A percentile compares a stretch with the other conserved stretches of the same genome.
These are phyloP conservation scores for Draba incana DNA, from an alignment of 345 rosid genomes.

Conservation along the genomic window DNA sequence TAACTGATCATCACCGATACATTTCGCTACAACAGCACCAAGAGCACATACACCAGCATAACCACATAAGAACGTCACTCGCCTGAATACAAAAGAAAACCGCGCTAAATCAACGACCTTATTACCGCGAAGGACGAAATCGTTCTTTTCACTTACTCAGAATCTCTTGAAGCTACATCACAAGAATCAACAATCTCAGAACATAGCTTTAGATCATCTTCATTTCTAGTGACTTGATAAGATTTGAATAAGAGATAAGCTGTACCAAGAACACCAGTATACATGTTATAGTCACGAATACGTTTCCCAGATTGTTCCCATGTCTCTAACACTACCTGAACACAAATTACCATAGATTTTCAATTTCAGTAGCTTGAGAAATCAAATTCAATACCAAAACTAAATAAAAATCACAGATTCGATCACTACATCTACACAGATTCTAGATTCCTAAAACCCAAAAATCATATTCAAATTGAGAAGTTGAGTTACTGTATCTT, in stretches of 20 bases:
- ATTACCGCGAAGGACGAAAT: too few species aligned
- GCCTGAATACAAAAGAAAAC: constrained; percentile 39
- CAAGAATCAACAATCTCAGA: constrained; percentile 56
- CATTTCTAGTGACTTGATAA: constrained; percentile 49
- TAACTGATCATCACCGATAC: constrained; percentile 46
- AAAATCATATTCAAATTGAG: not conserved
- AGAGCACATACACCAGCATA: constrained; percentile 71
- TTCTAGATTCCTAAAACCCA: not conserved
- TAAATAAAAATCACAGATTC: not conserved
- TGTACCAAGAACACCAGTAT: constrained; percentile 61
- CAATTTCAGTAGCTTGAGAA: not conserved
- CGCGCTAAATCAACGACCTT: too few species aligned
- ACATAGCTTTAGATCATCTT: constrained; percentile 52
- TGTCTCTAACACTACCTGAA: constrained; percentile 55
- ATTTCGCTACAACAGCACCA: constrained; percentile 66
- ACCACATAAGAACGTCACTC: constrained; percentile 65
- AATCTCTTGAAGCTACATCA: constrained; percentile 55
- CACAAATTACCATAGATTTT: not conserved
- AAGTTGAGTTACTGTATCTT: constrained; percentile 59
- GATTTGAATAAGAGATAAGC: constrained; percentile 64
- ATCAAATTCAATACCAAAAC: not conserved
- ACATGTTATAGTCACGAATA: constrained; percentile 53
- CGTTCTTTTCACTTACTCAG: constrained; percentile 40
- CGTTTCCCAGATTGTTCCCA: constrained; percentile 56
- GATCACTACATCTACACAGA: not conserved